Evolutionary conservation across 2,329 filamentous ascomycete species (phyloP).

Genomic region (Fusarium nurragi): DNA sequence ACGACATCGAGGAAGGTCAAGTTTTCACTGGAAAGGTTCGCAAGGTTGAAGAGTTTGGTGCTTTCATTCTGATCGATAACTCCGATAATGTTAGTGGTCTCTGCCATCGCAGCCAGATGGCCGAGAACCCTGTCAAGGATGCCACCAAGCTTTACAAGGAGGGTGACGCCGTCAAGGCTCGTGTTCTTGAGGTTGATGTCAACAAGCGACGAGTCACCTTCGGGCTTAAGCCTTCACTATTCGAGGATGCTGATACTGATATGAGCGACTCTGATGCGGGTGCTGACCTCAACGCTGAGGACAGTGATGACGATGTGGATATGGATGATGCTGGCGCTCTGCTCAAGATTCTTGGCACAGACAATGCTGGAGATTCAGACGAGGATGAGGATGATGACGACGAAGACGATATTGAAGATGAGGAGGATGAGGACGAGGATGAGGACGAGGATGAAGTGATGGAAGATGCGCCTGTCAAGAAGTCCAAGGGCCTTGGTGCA

Average conservation of each 20-base stretch:
- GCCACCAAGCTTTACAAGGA: constrained; percentile 90
- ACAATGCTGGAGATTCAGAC: constrained; percentile 56
- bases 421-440: constrained; percentile 53
- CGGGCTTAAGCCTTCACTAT: constrained; percentile 91
- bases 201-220: constrained; percentile 85
- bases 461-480: constrained; percentile 53
- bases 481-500: constrained; percentile 50
- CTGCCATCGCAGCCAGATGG: constrained; percentile 92
- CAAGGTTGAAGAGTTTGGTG: constrained; percentile 94
- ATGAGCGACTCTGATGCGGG: constrained; percentile 60
- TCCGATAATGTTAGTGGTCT: constrained; percentile 91
- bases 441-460: constrained; percentile 52
- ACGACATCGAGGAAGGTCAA: constrained; percentile 82
- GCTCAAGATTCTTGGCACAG: constrained; percentile 57
- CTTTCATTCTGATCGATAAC: constrained; percentile 89
- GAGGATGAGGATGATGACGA: constrained; percentile 49
- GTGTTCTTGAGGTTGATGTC: constrained; percentile 79
- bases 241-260: constrained; percentile 70
- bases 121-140: constrained; percentile 82
- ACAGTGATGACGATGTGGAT: constrained; percentile 61
- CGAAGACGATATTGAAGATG: constrained; percentile 47
- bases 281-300: constrained; percentile 59
- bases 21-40: constrained; percentile 88
- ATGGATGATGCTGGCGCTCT: constrained; percentile 57
- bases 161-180: constrained; percentile 93